Evolutionary conservation across 305 asterid species (phyloP).

Genomic region (Fraxinus albicans): DNA sequence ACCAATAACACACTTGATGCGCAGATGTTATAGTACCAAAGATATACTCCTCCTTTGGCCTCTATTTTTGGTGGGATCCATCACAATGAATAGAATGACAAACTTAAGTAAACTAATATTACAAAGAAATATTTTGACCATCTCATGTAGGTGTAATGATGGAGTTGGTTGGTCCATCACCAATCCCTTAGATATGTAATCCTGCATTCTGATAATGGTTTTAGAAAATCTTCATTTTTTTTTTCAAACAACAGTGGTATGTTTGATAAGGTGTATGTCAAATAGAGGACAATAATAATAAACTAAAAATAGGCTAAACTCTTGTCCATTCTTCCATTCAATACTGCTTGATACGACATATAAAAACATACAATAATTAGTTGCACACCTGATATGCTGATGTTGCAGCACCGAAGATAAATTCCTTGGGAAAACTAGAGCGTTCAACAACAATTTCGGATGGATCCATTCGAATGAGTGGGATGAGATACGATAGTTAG

Average conservation of each 20-base stretch:
- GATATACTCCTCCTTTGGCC: neutral
- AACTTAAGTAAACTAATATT: neutral
- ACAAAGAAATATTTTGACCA: neutral
- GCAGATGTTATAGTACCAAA: neutral
- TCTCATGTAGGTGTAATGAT: neutral
- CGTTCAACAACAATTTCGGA: neutral
- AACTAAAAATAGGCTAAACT: neutral
- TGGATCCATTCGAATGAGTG: neutral
- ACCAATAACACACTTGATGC: neutral
- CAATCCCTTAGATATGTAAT: neutral
- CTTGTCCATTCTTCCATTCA: neutral
- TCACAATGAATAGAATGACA: neutral
- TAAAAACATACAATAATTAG: too few relatives aligned
- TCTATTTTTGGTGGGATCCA: neutral
- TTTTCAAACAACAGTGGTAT: neutral
- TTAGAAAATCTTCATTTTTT: too few relatives aligned
- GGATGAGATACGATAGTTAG: neutral
- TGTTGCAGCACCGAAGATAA: neutral
- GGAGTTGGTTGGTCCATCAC: neutral
- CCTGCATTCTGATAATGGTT: neutral
- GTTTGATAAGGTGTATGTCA: neutral
- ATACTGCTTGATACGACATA: too few relatives aligned
- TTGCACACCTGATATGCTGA: neutral
- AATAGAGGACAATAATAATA: too few relatives aligned
- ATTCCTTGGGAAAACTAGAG: neutral